Conservation (phyloP, 176 grass and related monocot genomes). For the Aechmea fasciata region DNA sequence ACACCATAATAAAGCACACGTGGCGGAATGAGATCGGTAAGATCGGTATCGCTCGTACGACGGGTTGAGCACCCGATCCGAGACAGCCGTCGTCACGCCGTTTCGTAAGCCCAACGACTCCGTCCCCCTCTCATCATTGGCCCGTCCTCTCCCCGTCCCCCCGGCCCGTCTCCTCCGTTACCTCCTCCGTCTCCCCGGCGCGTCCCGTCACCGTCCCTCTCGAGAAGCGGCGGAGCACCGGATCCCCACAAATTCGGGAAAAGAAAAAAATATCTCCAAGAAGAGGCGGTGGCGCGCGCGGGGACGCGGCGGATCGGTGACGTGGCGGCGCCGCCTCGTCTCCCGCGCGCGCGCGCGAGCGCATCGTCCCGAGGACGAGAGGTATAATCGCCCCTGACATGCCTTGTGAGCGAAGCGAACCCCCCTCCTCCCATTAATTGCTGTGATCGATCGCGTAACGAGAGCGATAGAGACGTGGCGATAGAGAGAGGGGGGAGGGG, state of each 20-base stretch:
- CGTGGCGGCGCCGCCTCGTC: no score
- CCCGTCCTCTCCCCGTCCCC: no score
- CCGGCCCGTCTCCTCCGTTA: no score
- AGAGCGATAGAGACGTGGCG: neutral
- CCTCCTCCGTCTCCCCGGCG: neutral
- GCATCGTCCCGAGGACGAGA: conserved; percentile 13
- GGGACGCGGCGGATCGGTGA: neutral
- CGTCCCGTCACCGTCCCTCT: neutral
- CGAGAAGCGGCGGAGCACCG: neutral
- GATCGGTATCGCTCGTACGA: no score
- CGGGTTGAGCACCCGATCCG: no score
- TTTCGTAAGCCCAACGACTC: no score
- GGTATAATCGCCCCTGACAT: neutral
- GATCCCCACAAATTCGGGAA: neutral
- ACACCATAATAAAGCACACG: no score
- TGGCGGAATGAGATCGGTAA: no score
- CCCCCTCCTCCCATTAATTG: neutral
- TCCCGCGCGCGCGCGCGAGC: neutral
- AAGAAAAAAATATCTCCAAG: neutral
- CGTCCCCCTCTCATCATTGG: no score
- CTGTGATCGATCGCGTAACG: neutral
- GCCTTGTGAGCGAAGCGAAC: conserved; percentile 17
- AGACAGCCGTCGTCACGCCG: no score
- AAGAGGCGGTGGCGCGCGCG: neutral
- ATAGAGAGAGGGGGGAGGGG: conserved; percentile 4